Conservation (phyloP, 179 eudicot species). For the Vitellaria paradoxa region DNA sequence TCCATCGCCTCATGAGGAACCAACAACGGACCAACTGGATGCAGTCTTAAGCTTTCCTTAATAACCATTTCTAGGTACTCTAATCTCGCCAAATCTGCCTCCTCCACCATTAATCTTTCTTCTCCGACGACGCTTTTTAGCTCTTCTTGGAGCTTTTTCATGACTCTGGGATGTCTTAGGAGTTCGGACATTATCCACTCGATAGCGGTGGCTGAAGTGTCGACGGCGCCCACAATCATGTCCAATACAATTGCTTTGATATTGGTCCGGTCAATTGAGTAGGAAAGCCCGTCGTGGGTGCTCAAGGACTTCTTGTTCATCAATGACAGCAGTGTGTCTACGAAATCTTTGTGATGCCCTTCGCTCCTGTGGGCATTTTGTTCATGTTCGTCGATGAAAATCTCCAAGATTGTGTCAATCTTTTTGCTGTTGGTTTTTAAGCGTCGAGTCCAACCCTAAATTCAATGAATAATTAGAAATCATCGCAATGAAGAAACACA, state of each 20-base stretch:
- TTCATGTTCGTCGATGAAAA: conserved; percentile 8
- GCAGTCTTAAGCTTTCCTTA: not conserved
- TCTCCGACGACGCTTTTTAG: conserved; percentile 16
- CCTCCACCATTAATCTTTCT: conserved; percentile 11
- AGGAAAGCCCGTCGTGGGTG: not conserved
- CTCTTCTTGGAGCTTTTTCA: conserved; percentile 23
- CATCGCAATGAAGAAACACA: no score
- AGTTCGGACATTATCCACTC: conserved; percentile 26
- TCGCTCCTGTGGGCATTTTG: not conserved
- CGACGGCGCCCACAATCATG: conserved; percentile 22
- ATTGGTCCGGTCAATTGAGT: conserved; percentile 9
- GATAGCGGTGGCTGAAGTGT: conserved; percentile 16
- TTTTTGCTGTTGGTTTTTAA: conserved; percentile 15
- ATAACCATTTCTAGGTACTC: conserved; percentile 25
- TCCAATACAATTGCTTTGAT: conserved; percentile 28
- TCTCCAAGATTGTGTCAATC: conserved; percentile 16
- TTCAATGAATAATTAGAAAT: not conserved
- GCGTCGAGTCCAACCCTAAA: conserved; percentile 12
- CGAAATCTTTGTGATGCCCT: not conserved
- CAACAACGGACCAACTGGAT: not conserved
- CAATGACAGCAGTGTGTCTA: not conserved
- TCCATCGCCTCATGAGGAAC: conserved; percentile 8
- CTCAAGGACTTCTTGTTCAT: not conserved
- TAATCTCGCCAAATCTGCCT: conserved; percentile 19
- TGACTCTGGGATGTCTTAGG: conserved; percentile 17